Conservation (phyloP, 306 rosid genomes). For the Cyclanthera cordifolia region DNA sequence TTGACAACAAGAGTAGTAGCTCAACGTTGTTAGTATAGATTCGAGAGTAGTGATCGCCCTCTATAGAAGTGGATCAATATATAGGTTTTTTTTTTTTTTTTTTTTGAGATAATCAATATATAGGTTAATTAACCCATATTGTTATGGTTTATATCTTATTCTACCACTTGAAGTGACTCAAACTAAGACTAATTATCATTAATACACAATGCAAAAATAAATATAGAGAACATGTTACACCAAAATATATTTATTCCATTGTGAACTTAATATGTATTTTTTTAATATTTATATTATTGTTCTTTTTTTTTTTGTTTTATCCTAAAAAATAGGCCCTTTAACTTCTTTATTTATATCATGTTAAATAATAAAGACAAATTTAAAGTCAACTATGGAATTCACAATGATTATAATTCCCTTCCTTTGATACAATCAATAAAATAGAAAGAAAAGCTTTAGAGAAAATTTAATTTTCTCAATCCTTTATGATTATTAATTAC, state of each 20-base stretch:
- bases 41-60: too few relatives aligned
- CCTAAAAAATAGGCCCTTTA: background rate
- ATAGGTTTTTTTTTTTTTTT: too few relatives aligned
- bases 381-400: background rate
- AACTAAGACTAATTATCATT: too few relatives aligned
- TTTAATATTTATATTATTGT: too few relatives aligned
- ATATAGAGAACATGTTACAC: background rate
- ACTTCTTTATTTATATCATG: background rate
- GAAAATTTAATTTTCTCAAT: background rate
- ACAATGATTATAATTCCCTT: background rate
- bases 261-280: too few relatives aligned
- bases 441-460: background rate
- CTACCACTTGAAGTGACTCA: background rate
- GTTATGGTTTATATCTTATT: too few relatives aligned
- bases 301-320: background rate
- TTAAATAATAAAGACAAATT: background rate
- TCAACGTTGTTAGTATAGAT: too few relatives aligned
- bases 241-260: background rate
- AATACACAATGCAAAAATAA: background rate
- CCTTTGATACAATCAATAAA: background rate
- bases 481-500: background rate
- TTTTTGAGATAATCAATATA: too few relatives aligned
- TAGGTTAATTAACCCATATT: too few relatives aligned
- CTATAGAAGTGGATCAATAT: too few relatives aligned
- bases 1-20: too few relatives aligned